A percentile compares a stretch with the other conserved stretches of the same genome.
Conservation (phyloP, 345 rosid genomes). For the Arabidopsis arenosa region DNA sequence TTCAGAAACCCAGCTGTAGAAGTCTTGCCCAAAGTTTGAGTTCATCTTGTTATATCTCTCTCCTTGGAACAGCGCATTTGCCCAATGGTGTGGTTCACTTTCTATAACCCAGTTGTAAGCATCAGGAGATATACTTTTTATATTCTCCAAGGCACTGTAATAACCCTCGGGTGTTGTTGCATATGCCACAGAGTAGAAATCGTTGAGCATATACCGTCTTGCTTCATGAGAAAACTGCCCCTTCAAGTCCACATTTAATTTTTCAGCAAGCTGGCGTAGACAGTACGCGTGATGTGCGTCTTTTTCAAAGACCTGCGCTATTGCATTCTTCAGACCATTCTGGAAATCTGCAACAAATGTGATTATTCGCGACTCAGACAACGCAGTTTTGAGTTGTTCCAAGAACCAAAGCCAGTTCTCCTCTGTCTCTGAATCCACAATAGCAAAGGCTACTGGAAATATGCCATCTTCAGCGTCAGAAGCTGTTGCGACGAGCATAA, state of each 20-base stretch:
- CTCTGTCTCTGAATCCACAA: conserved; percentile 81
- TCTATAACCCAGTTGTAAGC: conserved; percentile 82
- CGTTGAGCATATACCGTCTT: conserved; percentile 77
- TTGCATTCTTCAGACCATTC: conserved; percentile 69
- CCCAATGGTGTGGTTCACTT: conserved; percentile 94
- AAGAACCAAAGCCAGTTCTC: conserved; percentile 93
- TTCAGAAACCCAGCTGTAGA: conserved; percentile 92
- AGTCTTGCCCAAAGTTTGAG: conserved; percentile 74
- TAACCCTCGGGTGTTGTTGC: conserved; percentile 69
- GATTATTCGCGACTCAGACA: conserved; percentile 57
- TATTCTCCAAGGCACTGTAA: conserved; percentile 61
- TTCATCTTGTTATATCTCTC: conserved; percentile 78
- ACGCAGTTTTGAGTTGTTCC: conserved; percentile 68
- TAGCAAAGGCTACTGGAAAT: conserved; percentile 83
- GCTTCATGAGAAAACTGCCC: conserved; percentile 96
- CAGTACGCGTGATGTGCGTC: conserved; percentile 83
- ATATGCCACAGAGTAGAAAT: conserved; percentile 80
- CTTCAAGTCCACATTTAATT: conserved; percentile 69
- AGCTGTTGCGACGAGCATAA: conserved; percentile 70
- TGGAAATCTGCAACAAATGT: conserved; percentile 87
- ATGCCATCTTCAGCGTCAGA: conserved; percentile 83
- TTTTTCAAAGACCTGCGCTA: conserved; percentile 64
- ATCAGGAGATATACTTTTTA: conserved; percentile 76
- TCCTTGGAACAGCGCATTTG: conserved; percentile 75
- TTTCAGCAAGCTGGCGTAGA: conserved; percentile 79